A percentile compares a stretch with the other conserved stretches of the same genome.
Evolutionary conservation across 2,329 filamentous ascomycete genomes (phyloP).

Genomic region (Fonsecaea erecta): DNA sequence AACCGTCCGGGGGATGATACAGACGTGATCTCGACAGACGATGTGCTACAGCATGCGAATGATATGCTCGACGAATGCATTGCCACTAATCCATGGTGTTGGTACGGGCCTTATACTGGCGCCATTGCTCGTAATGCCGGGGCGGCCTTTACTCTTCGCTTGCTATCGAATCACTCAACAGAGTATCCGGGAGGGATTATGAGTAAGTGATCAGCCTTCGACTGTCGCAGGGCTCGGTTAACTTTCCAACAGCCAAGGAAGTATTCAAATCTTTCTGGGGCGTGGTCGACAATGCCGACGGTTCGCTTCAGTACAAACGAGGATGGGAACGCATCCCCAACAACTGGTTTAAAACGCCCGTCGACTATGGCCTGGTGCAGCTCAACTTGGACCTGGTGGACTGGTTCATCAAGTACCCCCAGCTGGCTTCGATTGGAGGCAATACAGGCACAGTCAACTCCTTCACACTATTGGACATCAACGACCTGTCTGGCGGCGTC

Average conservation of each 20-base stretch:
- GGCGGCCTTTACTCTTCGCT: slow-evolving; percentile 51
- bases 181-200: slow-evolving; percentile 48
- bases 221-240: neutral
- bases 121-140: slow-evolving; percentile 56
- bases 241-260: slow-evolving; percentile 43
- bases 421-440: slow-evolving; percentile 55
- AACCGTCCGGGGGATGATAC: slow-evolving; percentile 47
- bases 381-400: slow-evolving; percentile 49
- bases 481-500: slow-evolving; percentile 51
- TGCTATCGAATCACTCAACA: slow-evolving; percentile 52
- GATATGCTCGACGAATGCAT: slow-evolving; percentile 55
- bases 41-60: slow-evolving; percentile 45
- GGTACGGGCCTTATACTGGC: slow-evolving; percentile 59
- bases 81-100: slow-evolving; percentile 59
- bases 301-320: slow-evolving; percentile 49
- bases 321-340: slow-evolving; percentile 59
- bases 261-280: slow-evolving; percentile 55
- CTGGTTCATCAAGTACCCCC: slow-evolving; percentile 48
- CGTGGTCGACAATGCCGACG: slow-evolving; percentile 48
- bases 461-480: slow-evolving; percentile 54
- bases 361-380: slow-evolving; percentile 55
- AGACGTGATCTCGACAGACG: slow-evolving; percentile 19
- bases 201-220: slow-evolving; percentile 40
- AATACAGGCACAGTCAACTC: slow-evolving; percentile 58
- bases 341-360: slow-evolving; percentile 56